Evolutionary conservation across 2,329 filamentous ascomycete species (phyloP), one percentile per base, ranked within the genome.

Genomic region (Aspergillus spinulosporus): DNA sequence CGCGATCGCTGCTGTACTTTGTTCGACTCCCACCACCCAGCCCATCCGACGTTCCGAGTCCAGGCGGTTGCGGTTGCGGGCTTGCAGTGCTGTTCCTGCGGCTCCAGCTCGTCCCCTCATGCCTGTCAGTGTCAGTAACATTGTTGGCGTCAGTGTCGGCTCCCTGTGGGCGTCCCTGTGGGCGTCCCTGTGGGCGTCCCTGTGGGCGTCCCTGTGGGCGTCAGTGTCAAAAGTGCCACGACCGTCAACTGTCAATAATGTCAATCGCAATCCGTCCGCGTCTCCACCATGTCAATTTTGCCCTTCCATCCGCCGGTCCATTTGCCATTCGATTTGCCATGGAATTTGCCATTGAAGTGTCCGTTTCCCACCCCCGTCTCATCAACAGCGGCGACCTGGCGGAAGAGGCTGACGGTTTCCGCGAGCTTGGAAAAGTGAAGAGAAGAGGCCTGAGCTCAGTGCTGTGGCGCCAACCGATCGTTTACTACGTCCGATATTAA

Each of bases 11-110:
- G 21, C 11, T 12, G 34, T 37, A 37, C 34, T 37, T 37, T 37
- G n/a, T 37, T 21, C 21, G 21, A 21, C 21, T 21, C 21, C 21
- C 21, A 21, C 21, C 34, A 12, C 34, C 4, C 9, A 8, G 9
- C 9, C n/a, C 31, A 37, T 12, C 34, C 34, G 34, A 12, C 8
- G 34, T 37, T 37, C 34, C 34, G 34, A 37, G 7, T 37, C 34
- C 34, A 21, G 21, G 21, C 21, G 21, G 34, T 12, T 21, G 34
- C 11, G 34, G 34, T 37, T 37, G 34, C 21, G 21, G 21, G 21
- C 21, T 21, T 21, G 21, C 9, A 12, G 34, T 51, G 49, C 42
- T 52, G 49, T 52, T 52, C 49, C 49, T 52, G 49, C 49, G 49
- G 49, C 49, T 52, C 49, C 46, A 21, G 9, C 21, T 21, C 21